These are phyloP conservation scores for Ustilago hordei DNA, from an alignment of 1,284 basidiomycete species.

Conservation along the genomic window DNA sequence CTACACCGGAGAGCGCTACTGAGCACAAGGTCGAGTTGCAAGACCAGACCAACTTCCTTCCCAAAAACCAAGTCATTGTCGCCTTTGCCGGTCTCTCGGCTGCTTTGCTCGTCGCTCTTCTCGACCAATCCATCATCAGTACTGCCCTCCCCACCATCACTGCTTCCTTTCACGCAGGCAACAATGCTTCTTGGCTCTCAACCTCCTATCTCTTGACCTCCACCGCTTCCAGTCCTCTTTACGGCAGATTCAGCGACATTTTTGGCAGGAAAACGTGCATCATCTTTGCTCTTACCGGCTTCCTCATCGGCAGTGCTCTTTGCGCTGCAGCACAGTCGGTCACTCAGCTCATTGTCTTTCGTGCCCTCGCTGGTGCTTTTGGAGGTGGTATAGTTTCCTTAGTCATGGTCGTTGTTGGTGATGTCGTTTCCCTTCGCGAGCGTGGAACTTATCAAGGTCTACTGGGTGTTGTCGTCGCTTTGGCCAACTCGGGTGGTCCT, in stretches of 20 bases:
- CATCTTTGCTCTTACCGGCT: slow-evolving; percentile 76
- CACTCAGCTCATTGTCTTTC: slow-evolving; percentile 79
- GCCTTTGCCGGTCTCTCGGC: slow-evolving; percentile 76
- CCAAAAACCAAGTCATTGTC: slow-evolving; percentile 76
- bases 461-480: slow-evolving; percentile 52
- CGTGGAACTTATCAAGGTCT: slow-evolving; percentile 60
- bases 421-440: slow-evolving; percentile 55
- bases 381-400: slow-evolving; percentile 78
- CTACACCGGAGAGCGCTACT: slow-evolving; percentile 34
- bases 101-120: slow-evolving; percentile 61
- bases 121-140: slow-evolving; percentile 69
- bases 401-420: slow-evolving; percentile 71
- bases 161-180: slow-evolving; percentile 45
- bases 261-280: slow-evolving; percentile 77
- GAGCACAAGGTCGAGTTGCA: slow-evolving; percentile 71
- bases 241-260: slow-evolving; percentile 75
- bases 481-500: slow-evolving; percentile 55
- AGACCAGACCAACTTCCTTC: slow-evolving; percentile 82
- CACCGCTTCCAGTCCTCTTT: slow-evolving; percentile 69
- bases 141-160: slow-evolving; percentile 68
- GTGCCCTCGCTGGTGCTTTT: slow-evolving; percentile 77
- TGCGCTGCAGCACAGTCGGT: slow-evolving; percentile 70
- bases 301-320: slow-evolving; percentile 71
- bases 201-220: slow-evolving; percentile 70
- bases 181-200: slow-evolving; percentile 72